phyloP scores from a whole-genome alignment of 805 yeast species.

The Lipomyces chichibuensis region DNA sequence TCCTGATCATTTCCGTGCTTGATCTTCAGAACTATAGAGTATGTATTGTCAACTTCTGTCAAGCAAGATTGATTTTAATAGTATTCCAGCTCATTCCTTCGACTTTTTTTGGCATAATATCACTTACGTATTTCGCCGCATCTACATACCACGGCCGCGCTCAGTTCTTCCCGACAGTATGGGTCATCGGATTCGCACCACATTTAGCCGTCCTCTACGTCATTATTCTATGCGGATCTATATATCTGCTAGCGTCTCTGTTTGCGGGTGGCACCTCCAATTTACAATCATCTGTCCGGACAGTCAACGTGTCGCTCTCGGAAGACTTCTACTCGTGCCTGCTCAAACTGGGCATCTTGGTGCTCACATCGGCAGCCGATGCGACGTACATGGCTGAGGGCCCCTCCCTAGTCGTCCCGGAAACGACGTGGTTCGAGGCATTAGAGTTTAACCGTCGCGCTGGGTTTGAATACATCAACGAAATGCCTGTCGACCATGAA shows the following conservation, averaged over 20 bases:
- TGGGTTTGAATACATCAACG: constrained; percentile 30
- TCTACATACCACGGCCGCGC: constrained; percentile 50
- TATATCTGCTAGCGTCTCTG: constrained; percentile 62
- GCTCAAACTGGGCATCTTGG: constrained; percentile 61
- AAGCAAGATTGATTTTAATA: constrained; percentile 1
- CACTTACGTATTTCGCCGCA: constrained; percentile 53
- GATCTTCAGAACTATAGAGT: constrained; percentile 56
- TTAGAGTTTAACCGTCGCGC: constrained; percentile 42
- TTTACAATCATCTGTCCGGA: constrained; percentile 47
- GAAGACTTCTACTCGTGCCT: constrained; percentile 72
- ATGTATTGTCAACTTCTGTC: neutral
- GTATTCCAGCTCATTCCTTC: constrained; percentile 58
- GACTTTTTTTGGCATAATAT: constrained; percentile 57
- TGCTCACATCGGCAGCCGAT: constrained; percentile 68
- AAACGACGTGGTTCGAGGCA: constrained; percentile 54
- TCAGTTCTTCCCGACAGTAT: constrained; percentile 56
- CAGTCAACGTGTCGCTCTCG: constrained; percentile 45
- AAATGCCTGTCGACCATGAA: constrained; percentile 13
- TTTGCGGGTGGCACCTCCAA: constrained; percentile 54
- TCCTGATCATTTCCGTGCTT: constrained; percentile 65
- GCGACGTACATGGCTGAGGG: constrained; percentile 67
- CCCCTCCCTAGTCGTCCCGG: constrained; percentile 53
- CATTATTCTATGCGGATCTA: constrained; percentile 54
- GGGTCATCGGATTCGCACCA: constrained; percentile 65
- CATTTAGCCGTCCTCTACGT: constrained; percentile 60